Conservation (phyloP, 208 protist genomes). For the Naegleria fowleri region DNA sequence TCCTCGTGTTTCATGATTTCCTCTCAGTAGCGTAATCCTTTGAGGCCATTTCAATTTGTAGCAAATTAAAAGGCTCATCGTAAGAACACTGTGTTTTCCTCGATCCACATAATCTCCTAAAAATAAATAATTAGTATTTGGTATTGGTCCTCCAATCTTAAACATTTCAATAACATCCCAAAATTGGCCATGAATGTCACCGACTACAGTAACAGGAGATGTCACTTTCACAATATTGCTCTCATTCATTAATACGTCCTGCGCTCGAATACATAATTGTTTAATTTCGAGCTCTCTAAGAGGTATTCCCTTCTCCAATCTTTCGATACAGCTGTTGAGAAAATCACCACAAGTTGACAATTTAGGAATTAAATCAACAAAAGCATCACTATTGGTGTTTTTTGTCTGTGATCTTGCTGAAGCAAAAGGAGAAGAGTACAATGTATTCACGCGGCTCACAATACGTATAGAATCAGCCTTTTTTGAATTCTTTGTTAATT, state of each 20-base stretch:
- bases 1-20: conserved; percentile 76
- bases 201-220: conserved; percentile 89
- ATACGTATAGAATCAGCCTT: not conserved
- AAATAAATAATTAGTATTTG: conserved; percentile 73
- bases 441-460: not conserved
- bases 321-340: conserved; percentile 76
- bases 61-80: conserved; percentile 76
- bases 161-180: conserved; percentile 92
- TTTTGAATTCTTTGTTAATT: not conserved
- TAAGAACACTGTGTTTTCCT: conserved; percentile 85
- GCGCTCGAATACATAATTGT: conserved; percentile 37
- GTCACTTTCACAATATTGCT: conserved; percentile 86
- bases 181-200: conserved; percentile 99
- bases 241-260: conserved; percentile 68
- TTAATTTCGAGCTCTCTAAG: conserved; percentile 37
- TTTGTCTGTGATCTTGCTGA: not conserved
- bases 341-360: conserved; percentile 30
- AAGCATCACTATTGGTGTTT: not conserved
- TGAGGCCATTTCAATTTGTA: conserved; percentile 79
- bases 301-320: conserved; percentile 50
- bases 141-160: conserved; percentile 74
- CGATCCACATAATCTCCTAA: conserved; percentile 90
- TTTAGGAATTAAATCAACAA: not conserved
- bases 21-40: conserved; percentile 73
- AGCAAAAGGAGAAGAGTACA: not conserved